Percentiles rank a stretch among this genome's conserved stretches.
Evolutionary conservation across 1,139 yeast genomes (phyloP).

Genomic region (Wickerhamomyces sp.): DNA sequence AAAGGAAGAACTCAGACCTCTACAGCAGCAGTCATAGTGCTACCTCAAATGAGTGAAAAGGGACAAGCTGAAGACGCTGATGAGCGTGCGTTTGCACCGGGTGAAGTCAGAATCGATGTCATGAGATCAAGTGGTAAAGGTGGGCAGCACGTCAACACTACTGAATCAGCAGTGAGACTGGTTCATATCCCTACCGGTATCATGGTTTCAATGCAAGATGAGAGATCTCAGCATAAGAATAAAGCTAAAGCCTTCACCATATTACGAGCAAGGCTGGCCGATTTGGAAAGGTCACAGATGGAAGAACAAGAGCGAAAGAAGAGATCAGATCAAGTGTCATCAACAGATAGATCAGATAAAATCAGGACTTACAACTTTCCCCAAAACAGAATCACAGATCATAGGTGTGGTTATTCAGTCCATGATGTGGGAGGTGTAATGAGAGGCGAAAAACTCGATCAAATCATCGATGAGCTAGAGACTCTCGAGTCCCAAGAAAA

Average conservation of each 20-base stretch:
- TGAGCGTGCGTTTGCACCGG: constrained; percentile 75
- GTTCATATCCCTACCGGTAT: constrained; percentile 93
- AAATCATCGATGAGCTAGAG: constrained; percentile 51
- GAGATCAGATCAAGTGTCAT: constrained; percentile 78
- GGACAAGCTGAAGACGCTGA: constrained; percentile 48
- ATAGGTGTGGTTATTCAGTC: constrained; percentile 74
- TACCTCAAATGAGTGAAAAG: constrained; percentile 76
- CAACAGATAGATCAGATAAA: constrained; percentile 90
- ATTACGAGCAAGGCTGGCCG: constrained; percentile 79
- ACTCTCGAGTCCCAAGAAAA: constrained; percentile 42
- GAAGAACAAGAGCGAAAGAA: constrained; percentile 61
- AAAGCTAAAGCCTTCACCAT: constrained; percentile 92
- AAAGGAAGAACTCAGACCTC: constrained; percentile 96
- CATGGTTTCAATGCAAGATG: constrained; percentile 88
- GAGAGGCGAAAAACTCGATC: constrained; percentile 66
- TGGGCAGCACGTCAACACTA: constrained; percentile 97
- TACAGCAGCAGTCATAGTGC: constrained; percentile 90
- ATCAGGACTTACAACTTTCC: constrained; percentile 91
- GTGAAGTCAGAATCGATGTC: constrained; percentile 86
- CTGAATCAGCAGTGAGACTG: constrained; percentile 93
- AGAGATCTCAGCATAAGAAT: constrained; percentile 90
- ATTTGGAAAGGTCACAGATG: constrained; percentile 63
- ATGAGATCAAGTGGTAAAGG: constrained; percentile 98
- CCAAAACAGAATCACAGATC: constrained; percentile 92
- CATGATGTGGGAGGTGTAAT: constrained; percentile 81